These are phyloP conservation scores for Brasenia schreberi DNA, from an alignment of 164 flowering plant species.

Conservation along the genomic window DNA sequence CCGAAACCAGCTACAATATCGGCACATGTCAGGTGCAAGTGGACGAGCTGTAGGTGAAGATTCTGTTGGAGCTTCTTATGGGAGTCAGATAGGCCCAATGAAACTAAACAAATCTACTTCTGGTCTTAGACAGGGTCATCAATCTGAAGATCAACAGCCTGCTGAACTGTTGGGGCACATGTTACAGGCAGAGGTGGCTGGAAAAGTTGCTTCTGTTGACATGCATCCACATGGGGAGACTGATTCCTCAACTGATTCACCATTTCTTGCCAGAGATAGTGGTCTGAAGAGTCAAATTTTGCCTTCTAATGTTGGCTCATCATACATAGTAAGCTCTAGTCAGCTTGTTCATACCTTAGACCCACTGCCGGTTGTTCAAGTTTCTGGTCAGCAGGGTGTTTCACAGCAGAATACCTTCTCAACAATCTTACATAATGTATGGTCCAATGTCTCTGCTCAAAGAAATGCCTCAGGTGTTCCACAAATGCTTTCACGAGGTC, in stretches of 20 bases:
- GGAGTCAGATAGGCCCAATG: conserved; percentile 6
- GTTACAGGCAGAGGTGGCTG: conserved; percentile 1
- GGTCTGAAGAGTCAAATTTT: background rate
- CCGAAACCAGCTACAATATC: conserved; percentile 30
- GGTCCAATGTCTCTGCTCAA: conserved; percentile 37
- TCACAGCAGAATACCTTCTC: conserved; percentile 31
- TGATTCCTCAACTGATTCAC: background rate
- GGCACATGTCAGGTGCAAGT: conserved; percentile 18
- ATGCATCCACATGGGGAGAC: background rate
- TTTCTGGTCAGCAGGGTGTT: conserved; percentile 15
- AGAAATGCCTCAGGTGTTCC: conserved; percentile 17
- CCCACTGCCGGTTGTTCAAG: conserved; percentile 21
- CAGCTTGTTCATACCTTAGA: conserved; percentile 25
- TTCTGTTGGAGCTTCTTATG: conserved; percentile 18
- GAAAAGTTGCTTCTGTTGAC: background rate
- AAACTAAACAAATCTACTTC: conserved; percentile 15
- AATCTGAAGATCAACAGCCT: conserved; percentile 14
- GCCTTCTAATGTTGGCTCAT: conserved; percentile 9
- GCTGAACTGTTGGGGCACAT: background rate
- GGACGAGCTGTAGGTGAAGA: conserved; percentile 18
- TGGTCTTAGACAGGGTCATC: conserved; percentile 14
- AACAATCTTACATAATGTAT: conserved; percentile 22
- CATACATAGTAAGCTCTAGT: conserved; percentile 18
- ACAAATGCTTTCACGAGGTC: conserved; percentile 19
- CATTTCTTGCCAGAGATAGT: background rate